phyloP scores from a whole-genome alignment of 129 eudicot genomes.

The Helianthus annuus region HanXRQr2.0-SUNRISE NC_035441.2:183269523-183270022 shows the following conservation, averaged over 20 bases:
- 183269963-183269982: slow-evolving; percentile 92
- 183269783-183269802: slow-evolving; percentile 43
- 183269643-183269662: background rate
- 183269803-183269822: slow-evolving; percentile 37
- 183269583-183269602: too few species aligned
- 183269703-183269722: slow-evolving; percentile 46
- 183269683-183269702: slow-evolving; percentile 53
- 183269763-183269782: slow-evolving; percentile 19
- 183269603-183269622: slow-evolving; percentile 11
- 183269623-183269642: background rate
- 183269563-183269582: too few species aligned
- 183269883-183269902: slow-evolving; percentile 77
- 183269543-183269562: too few species aligned
- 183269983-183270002: slow-evolving; percentile 92
- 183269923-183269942: slow-evolving; percentile 81
- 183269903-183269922: slow-evolving; percentile 68
- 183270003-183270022: slow-evolving; percentile 91
- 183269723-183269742: slow-evolving; percentile 42
- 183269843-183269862: slow-evolving; percentile 29
- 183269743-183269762: slow-evolving; percentile 42
- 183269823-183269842: slow-evolving; percentile 28
- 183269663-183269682: slow-evolving; percentile 30
- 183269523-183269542: too few species aligned
- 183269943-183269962: slow-evolving; percentile 79
- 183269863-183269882: slow-evolving; percentile 80